These are phyloP conservation scores for Chlamydomonas incerta DNA, from an alignment of 139 green algal species.

Conservation along the genomic window DNA sequence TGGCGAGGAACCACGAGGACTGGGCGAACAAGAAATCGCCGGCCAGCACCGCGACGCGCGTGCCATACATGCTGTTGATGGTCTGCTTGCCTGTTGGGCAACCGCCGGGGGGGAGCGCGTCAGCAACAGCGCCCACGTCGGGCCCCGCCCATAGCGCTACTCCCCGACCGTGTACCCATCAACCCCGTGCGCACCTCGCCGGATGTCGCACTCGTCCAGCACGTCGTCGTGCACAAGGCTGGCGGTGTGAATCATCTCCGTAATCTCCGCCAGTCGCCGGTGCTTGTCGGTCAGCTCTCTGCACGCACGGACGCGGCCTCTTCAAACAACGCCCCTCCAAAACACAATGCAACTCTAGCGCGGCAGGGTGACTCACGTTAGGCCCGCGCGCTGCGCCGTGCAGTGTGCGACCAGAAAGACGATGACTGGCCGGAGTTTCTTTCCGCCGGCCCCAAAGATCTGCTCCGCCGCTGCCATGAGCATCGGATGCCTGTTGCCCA, in stretches of 20 bases:
- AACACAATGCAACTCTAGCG: too few relatives aligned
- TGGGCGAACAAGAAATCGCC: constrained; percentile 99
- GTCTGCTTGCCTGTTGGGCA: constrained; percentile 85
- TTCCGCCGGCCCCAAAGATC: constrained; percentile 97
- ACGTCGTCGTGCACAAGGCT: constrained; percentile 99
- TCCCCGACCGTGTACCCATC: too few relatives aligned
- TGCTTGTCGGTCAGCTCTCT: constrained; percentile 93
- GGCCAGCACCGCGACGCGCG: constrained; percentile 93
- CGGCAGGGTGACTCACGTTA: constrained; percentile 59
- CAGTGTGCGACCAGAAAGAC: constrained; percentile 91
- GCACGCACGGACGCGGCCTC: not conserved
- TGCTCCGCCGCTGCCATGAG: constrained; percentile 97
- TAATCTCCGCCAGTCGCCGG: constrained; percentile 94
- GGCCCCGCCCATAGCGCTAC: too few relatives aligned
- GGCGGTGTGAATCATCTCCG: constrained; percentile 99
- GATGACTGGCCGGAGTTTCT: constrained; percentile 92
- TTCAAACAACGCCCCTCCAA: too few relatives aligned
- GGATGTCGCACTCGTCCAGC: constrained; percentile 92
- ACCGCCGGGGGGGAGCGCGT: not conserved
- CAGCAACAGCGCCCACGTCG: not conserved
- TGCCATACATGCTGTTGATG: constrained; percentile 96
- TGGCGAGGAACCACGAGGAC: constrained; percentile 96
- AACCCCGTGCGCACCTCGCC: constrained; percentile 90
- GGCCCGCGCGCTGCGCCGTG: constrained; percentile 71
- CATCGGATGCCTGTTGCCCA: constrained; percentile 93